A percentile compares a stretch with the other conserved stretches of the same genome.
Evolutionary conservation across 371 early-diverging fungal species (phyloP).

Genomic region (Basidiobolus heterosporus): DNA sequence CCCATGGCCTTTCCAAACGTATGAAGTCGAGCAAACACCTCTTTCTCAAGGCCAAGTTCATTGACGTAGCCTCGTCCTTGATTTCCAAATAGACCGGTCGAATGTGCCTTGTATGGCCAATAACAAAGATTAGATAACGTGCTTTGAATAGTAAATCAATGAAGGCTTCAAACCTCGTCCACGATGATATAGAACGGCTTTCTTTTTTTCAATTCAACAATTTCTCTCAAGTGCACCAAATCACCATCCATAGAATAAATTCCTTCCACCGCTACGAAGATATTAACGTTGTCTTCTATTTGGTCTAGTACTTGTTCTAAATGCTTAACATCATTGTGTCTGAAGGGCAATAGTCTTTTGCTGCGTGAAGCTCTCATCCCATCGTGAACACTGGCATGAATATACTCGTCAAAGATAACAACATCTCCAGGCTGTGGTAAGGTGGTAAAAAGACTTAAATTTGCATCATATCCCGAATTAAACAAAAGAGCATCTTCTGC

Average conservation of each 20-base stretch:
- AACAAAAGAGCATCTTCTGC: slow-evolving; percentile 47
- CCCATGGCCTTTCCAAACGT: slow-evolving; percentile 77
- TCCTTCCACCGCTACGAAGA: slow-evolving; percentile 58
- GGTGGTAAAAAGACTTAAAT: slow-evolving; percentile 44
- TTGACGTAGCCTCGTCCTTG: slow-evolving; percentile 50
- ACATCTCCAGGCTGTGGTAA: slow-evolving; percentile 48
- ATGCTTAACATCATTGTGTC: slow-evolving; percentile 43
- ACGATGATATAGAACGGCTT: slow-evolving; percentile 17
- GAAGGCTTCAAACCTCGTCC: slow-evolving; percentile 14
- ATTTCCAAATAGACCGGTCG: slow-evolving; percentile 57
- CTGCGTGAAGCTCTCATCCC: slow-evolving; percentile 48
- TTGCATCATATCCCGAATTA: slow-evolving; percentile 76
- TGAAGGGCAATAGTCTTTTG: slow-evolving; percentile 24
- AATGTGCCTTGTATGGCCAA: slow-evolving; percentile 42
- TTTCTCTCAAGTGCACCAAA: slow-evolving; percentile 42
- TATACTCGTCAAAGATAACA: slow-evolving; percentile 50
- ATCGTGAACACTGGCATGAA: slow-evolving; percentile 73
- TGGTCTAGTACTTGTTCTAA: slow-evolving; percentile 17
- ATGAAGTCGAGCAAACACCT: slow-evolving; percentile 57
- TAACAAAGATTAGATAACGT: neutral
- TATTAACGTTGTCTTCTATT: slow-evolving; percentile 14
- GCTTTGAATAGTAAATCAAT: neutral
- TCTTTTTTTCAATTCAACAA: slow-evolving; percentile 28
- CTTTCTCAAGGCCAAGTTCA: slow-evolving; percentile 35
- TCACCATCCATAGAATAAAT: slow-evolving; percentile 81